Conservation (phyloP, 176 grass and related monocot species). For the Juncus effusus region DNA sequence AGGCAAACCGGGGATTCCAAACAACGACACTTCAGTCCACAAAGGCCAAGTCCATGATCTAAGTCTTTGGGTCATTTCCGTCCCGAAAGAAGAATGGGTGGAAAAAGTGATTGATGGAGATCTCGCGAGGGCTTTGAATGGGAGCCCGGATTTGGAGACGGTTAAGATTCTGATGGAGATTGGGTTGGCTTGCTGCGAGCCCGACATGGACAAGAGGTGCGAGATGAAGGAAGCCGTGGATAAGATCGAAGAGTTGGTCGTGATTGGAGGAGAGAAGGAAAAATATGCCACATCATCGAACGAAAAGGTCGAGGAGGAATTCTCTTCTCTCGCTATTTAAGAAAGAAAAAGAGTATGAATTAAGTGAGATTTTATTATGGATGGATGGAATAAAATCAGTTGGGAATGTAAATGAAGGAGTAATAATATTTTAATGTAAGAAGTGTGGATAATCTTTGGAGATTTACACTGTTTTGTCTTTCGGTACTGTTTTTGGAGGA, state of each 20-base stretch:
- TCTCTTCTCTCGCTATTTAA: conserved; percentile 18
- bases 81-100: conserved; percentile 41
- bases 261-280: background rate
- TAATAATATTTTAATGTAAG: conserved; percentile 3
- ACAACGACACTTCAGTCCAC: conserved; percentile 30
- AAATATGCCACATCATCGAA: background rate
- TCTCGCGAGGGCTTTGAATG: conserved; percentile 20
- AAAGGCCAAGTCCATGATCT: conserved; percentile 34
- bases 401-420: too few species aligned
- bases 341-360: background rate
- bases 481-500: conserved; percentile 11
- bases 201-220: conserved; percentile 47
- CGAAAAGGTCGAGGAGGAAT: conserved; percentile 1
- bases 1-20: conserved; percentile 36
- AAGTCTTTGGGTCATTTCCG: conserved; percentile 20
- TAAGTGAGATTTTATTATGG: too few species aligned
- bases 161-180: conserved; percentile 63
- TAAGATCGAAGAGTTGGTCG: conserved; percentile 47
- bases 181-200: conserved; percentile 65
- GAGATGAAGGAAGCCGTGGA: conserved; percentile 58
- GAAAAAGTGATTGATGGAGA: conserved; percentile 39
- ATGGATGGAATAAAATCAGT: too few species aligned
- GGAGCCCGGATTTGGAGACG: conserved; percentile 33
- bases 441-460: conserved; percentile 19
- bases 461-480: conserved; percentile 26